phyloP scores from a whole-genome alignment of 2,329 filamentous ascomycete species.

The Pyrenochaeta sp. region DNA sequence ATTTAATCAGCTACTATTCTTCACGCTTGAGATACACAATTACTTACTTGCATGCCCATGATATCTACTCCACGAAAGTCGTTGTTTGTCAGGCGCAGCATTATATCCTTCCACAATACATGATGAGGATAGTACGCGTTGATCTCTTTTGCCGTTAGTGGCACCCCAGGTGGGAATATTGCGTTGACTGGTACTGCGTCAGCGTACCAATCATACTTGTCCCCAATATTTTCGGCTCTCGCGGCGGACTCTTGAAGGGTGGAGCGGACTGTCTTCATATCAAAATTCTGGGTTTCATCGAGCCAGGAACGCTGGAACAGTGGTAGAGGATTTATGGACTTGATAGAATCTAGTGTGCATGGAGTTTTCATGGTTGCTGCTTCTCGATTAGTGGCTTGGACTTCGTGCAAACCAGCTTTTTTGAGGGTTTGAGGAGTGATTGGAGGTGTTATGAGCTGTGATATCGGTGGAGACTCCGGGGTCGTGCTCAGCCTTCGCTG shows the following conservation, averaged over 20 bases:
- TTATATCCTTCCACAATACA: constrained; percentile 29
- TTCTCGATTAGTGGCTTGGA: constrained; percentile 1
- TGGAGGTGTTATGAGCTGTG: not conserved
- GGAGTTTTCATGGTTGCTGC: not conserved
- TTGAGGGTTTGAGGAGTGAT: not conserved
- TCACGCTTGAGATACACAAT: not conserved
- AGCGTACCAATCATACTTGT: constrained; percentile 27
- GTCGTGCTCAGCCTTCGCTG: not conserved
- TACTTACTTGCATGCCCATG: constrained; percentile 27
- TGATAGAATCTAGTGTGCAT: not conserved
- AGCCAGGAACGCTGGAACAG: constrained; percentile 24
- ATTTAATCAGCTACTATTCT: not conserved
- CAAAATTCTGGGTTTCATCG: constrained; percentile 30
- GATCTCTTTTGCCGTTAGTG: constrained; percentile 36
- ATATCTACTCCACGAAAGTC: constrained; percentile 29
- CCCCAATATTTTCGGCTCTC: not conserved
- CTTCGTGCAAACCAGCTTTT: not conserved
- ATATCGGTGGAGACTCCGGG: not conserved
- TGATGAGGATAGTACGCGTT: constrained; percentile 40
- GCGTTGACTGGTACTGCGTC: constrained; percentile 28
- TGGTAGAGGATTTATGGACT: constrained; percentile 1
- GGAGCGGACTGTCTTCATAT: constrained; percentile 10
- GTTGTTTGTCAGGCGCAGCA: constrained; percentile 33
- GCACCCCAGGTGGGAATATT: constrained; percentile 35
- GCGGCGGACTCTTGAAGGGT: not conserved